Base-by-base conservation (phyloP, 371 early-diverging fungal genomes). In the Lichtheimia corymbifera region DNA sequence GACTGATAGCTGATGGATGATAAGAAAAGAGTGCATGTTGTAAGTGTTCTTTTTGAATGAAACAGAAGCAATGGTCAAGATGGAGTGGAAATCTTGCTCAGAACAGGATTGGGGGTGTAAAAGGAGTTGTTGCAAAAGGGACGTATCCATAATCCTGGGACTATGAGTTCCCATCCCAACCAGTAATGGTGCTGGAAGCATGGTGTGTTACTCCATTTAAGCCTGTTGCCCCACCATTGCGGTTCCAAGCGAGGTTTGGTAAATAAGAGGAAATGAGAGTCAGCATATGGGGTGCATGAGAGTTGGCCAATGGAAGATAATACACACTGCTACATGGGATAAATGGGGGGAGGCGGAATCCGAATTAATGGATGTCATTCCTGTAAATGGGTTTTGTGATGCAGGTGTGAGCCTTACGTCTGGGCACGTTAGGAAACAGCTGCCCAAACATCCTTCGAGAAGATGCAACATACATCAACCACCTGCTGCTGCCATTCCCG, bases 331-430 rank as follows among this genome's bases (percentile, higher is more conserved):
- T 14, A 35, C 30, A 4, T 2, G 17, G 6, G 35, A 22, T 14
- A 18, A 35, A 53, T 17, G 54, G 54, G 54, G 54, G 17, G 54
- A 54, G 14, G 54, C 54, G 54, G 54, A 54, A 40, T 54, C 54
- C 54, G 54, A 54, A 54, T 40, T 18, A 41, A 18, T 54, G 54
- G 54, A 54, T 54, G 41, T 3, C 41, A 54, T 54, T 54, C 54
- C 54, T 54, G 54, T 40, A 54, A 17, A 54, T 54, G 54, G 54
- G 15, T 52, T 14, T 13, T 25, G 5, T 27, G 35, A 35, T 35
- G 35, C 35, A 35, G 35, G 35, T 35, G 35, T 35, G 35, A 35
- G 35, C 35, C 11, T 35, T 35, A 35, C 35, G 35, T 11, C 35
- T 35, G 11, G 35, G 35, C 35, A 35, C 9, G 35, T 35, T 35